Evolutionary conservation across 2,329 filamentous ascomycete genomes (phyloP), one percentile per base, ranked within the genome.

Genomic region (Metarhizium rileyi): DNA sequence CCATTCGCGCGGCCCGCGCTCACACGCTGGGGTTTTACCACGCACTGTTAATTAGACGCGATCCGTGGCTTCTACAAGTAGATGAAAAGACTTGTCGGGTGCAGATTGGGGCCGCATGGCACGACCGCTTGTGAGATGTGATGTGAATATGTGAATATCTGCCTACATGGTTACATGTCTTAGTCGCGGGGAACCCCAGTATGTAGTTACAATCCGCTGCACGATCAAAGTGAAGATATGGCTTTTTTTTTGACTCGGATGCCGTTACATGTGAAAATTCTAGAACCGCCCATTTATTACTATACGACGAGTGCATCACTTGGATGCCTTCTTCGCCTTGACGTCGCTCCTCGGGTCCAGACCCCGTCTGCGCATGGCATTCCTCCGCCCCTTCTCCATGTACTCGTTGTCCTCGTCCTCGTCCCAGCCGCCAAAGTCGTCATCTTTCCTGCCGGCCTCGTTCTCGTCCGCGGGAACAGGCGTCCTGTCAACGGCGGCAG

Each of bases 361-460:
- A 52, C 87, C 87, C 63, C 86, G 84, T 60, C 81, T 80, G 58
- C 85, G 80, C 74, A 90, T 78, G 52, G 81, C 78, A 60, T 85
- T 88, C 56, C 80, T 78, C 72, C 83, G 82, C n/a, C 81, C 85
- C 59, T 81, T 80, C 60, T 84, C 77, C 41, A 90, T 88, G 62
- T 84, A 83, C 57, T 81, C 75, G 57, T 75, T 67, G 61, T 91
- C 87, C 62, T 83, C 84, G 0, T 84, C 80, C 0, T 89, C 85
- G 52, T 90, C 81, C 63, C 87, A 91, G 1, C 78, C 84, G 46
- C 81, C 85, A 63, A 90, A 90, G 45, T 72, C 72, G 46, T 72
- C 72, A 26, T 62, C 61, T 18, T 66, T n/a, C n/a, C n/a, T 63
- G 4, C 62, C 60, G 23, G 73, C 64, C 12, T 71, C 70, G 27